phyloP scores from a whole-genome alignment of 306 rosid genomes.

The Vachellia pachyceras region DNA sequence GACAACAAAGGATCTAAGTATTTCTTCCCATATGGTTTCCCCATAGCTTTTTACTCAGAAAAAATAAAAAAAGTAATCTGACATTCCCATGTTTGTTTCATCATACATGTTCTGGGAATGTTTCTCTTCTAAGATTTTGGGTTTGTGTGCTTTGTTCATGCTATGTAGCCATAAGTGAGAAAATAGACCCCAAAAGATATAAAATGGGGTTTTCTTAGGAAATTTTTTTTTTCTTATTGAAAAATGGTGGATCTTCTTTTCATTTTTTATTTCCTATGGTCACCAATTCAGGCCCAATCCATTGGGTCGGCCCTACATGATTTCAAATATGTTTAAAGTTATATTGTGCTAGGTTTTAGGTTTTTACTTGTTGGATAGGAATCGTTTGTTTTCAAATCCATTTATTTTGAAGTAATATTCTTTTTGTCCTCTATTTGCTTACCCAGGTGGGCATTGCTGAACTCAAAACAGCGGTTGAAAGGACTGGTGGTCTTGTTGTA shows the following conservation, averaged over 20 bases:
- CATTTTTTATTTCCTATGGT: background rate
- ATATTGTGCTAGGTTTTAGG: background rate
- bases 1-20: background rate
- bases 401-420: conserved; percentile 29
- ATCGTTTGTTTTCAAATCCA: background rate
- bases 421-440: conserved; percentile 32
- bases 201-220: background rate
- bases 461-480: conserved; percentile 92
- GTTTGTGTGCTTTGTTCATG: background rate
- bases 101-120: background rate
- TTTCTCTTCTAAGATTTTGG: background rate
- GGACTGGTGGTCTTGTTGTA: conserved; percentile 94
- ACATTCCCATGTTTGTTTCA: background rate
- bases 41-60: background rate
- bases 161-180: background rate
- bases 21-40: background rate
- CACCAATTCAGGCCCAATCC: background rate
- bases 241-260: background rate
- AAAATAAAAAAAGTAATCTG: background rate
- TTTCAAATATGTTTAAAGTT: no score
- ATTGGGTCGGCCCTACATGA: no score
- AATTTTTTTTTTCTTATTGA: background rate
- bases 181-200: background rate
- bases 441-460: conserved; percentile 96
- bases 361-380: background rate